Evolutionary conservation across 2,329 filamentous ascomycete species (phyloP), one percentile per base, ranked within the genome.

Genomic region (Hymenoscyphus fraxineus): DNA sequence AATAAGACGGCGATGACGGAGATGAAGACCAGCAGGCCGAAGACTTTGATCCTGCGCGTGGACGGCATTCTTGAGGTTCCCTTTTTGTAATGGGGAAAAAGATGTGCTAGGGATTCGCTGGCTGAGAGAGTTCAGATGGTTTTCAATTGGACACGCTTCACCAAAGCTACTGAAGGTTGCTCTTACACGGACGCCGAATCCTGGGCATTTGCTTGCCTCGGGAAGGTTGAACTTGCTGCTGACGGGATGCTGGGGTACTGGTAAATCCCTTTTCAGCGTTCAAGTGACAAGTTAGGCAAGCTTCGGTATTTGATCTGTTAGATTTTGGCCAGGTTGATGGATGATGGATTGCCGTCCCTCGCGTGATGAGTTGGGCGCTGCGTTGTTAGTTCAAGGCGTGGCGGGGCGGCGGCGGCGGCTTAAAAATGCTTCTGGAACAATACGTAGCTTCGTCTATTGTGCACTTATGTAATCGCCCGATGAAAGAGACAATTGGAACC

Each of bases 1-100:
- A 94, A 92, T 70, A 96, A 80, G 62, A 89, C 79, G 57, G 88
- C 82, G 70, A 94, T 78, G 65, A 94, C 77, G 65, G 85, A 80
- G 69, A 87, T 81, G 70, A 93, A 70, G 63, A 88, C 81, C 64
- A 88, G 80, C 72, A 93, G 80, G 68, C 85, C 79, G 63, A 92
- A 79, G 70, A 89, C 79, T 74, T 88, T 88, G 72, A 92, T 74
- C 71, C 91, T 88, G 69, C 92, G 87, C 71, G 84, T 81, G 22
- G 89, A 89, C 72, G 87, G 85, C 89, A 92, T 92, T 62, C 64
- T 69, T 58, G 61, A 35, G 19, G 62, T 64, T 40, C 67, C 3
- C 16, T 10, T 16, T 35, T 61, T 60, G 2, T 27, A 3, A 27
- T 27, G 2, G 39, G 56, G 69, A 67, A 58, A 68, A 68, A 44